Conservation (phyloP, 2,329 filamentous ascomycete genomes). For the Epichloe sp. region DNA sequence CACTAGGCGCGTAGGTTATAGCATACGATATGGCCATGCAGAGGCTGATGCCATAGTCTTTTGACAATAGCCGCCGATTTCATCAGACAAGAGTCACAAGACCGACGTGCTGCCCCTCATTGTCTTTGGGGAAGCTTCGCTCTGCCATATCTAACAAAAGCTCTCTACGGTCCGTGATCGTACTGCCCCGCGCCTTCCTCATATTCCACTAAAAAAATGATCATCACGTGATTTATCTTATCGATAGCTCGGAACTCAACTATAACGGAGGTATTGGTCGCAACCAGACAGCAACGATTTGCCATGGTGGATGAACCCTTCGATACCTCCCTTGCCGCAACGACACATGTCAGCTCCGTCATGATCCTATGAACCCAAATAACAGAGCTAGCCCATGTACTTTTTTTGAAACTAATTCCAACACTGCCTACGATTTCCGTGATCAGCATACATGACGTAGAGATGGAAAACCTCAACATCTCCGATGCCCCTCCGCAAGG, state of each 20-base stretch:
- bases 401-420: neutral
- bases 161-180: neutral
- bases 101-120: neutral
- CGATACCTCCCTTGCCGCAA: neutral
- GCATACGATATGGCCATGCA: neutral
- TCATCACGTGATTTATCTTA: neutral
- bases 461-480: constrained; percentile 42
- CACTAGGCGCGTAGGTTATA: neutral
- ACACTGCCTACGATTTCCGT: constrained; percentile 4
- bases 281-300: neutral
- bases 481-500: constrained; percentile 33
- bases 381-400: neutral
- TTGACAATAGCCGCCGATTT: neutral
- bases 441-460: constrained; percentile 12
- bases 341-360: neutral
- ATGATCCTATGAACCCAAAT: neutral
- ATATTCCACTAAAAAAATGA: constrained; percentile 1
- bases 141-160: neutral
- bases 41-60: neutral
- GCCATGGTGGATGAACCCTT: neutral
- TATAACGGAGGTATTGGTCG: neutral
- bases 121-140: no score
- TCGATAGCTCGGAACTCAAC: constrained; percentile 1
- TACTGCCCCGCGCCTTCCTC: constrained; percentile 2
- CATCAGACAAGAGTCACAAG: neutral